Evolutionary conservation across 2,329 filamentous ascomycete species (phyloP), one percentile per base, ranked within the genome.

Genomic region (Claviceps sp.): DNA sequence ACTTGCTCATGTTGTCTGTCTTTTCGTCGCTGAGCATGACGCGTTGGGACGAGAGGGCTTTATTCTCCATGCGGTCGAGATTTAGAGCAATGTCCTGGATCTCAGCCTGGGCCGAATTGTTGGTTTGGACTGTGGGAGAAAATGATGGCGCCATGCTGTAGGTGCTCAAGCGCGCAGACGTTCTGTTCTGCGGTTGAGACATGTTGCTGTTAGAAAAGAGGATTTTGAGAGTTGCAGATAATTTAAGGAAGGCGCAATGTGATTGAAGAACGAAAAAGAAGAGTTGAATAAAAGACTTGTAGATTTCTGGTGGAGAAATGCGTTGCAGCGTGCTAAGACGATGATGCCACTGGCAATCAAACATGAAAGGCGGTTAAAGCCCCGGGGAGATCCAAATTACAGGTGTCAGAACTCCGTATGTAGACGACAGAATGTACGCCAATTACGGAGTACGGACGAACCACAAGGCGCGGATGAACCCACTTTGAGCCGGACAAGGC

Each of bases 61-160:
- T 88, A 75, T 95, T 93, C 68, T 94, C 87, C 71, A 96, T 86
- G 62, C 89, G 86, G 62, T 88, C 83, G 57, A 95, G 80, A 54
- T 86, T 84, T 55, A 83, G 80, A 60, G 86, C 85, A 67, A 93
- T 88, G 59, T 86, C 80, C 66, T 70, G 70, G 59, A 81, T 79
- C 65, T 80, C 78, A 59, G 75, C 74, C 47, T 73, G 71, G 47
- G 71, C 75, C 45, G 76, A 78, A 65, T 80, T 77, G 57, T 64
- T 73, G 29, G 74, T 76, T 57, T 65, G 68, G 53, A 77, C 66
- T 36, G 76, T 78, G 50, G 75, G 69, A 22, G 83, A 79, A 64
- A 93, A 62, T 17, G 77, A 79, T 16, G 76, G 76, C 7, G 77
- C 69, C 66, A 76, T 75, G 71, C 77, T 80, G 68, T 77, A 80